These are phyloP conservation scores for Hanseniaspora lachancei DNA, from an alignment of 805 yeast genomes.

Conservation along the genomic window DNA sequence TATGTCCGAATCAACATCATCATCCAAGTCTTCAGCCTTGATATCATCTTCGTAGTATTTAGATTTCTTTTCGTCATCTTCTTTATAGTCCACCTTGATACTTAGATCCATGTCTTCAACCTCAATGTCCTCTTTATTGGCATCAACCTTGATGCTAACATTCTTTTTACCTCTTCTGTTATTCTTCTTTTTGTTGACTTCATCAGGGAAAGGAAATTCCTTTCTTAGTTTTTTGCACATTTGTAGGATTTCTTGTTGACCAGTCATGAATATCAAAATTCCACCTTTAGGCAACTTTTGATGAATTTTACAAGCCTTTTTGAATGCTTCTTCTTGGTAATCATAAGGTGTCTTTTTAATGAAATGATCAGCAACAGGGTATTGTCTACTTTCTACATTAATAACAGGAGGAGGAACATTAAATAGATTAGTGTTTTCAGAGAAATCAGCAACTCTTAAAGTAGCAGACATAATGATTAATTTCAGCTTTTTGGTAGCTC, in stretches of 20 bases:
- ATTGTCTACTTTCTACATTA: constrained; percentile 84
- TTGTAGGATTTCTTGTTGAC: constrained; percentile 78
- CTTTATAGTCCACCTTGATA: constrained; percentile 26
- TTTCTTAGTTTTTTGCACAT: constrained; percentile 56
- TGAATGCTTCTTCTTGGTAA: constrained; percentile 75
- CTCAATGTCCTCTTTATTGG: constrained; percentile 59
- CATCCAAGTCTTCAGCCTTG: constrained; percentile 30
- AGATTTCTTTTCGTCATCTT: constrained; percentile 25
- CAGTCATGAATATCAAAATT: constrained; percentile 79
- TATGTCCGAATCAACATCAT: constrained; percentile 18
- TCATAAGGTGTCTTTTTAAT: constrained; percentile 64
- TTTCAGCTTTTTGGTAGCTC: constrained; percentile 49
- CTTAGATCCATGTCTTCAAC: constrained; percentile 79
- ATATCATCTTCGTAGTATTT: constrained; percentile 25
- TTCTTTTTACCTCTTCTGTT: constrained; percentile 18
- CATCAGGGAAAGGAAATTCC: constrained; percentile 46
- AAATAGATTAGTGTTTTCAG: constrained; percentile 66
- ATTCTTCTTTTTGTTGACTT: constrained; percentile 19
- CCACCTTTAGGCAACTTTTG: constrained; percentile 83
- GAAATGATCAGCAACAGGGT: constrained; percentile 85
- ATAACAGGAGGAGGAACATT: constrained; percentile 69
- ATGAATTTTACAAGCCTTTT: constrained; percentile 79
- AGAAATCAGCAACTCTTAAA: constrained; percentile 79
- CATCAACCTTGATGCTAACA: constrained; percentile 35
- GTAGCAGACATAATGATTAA: constrained; percentile 95